Evolutionary conservation across 2,329 filamentous ascomycete species (phyloP), one percentile per base, ranked within the genome.

Genomic region (Aspergillus awamori): DNA sequence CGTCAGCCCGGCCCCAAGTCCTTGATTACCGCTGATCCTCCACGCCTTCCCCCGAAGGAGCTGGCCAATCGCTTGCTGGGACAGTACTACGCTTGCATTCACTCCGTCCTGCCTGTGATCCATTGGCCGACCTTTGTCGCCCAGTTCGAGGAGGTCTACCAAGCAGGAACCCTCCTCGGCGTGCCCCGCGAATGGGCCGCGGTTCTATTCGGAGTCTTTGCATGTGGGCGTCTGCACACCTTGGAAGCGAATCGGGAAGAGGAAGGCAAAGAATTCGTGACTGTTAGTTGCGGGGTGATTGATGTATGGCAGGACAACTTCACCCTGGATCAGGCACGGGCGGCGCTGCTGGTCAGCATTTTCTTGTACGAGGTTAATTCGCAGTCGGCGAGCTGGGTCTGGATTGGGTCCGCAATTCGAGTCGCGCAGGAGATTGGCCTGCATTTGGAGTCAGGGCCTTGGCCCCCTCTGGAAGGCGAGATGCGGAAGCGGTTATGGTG

Each of bases 401-500:
- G 92, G 91, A 82, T 97, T 22, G 92, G 91, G 1, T 88, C 84
- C 38, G 90, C 93, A 0, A 87, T 96, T 22, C 85, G 91, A 53
- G 88, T 90, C 56, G 90, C 90, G 0, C 94, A 98, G 73, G 91
- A 95, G 66, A 82, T 97, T 49, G 91, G 91, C 0, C 81, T 98
- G 8, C 89, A 97, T 70, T 81, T 86, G 6, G 91, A 96, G 69
- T 86, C 86, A 1, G 89, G 89, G 0, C 84, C 88, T 0, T 92
- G 89, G 83, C 84, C 90, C 2, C 83, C 87, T 1, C 81, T 96
- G 13, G 93, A 97, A 69, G 86, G 86, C 10, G 94, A 98, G 76
- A 93, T 94, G 87, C 87, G 93, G 58, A 87, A 91, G 63, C 85
- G 93, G 58, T 86, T 95, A 2, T 99, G 94, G 94, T 99, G 95